Evolutionary conservation across 352 stramenopile genomes (phyloP).

Genomic region (Phytophthora megakarya): DNA sequence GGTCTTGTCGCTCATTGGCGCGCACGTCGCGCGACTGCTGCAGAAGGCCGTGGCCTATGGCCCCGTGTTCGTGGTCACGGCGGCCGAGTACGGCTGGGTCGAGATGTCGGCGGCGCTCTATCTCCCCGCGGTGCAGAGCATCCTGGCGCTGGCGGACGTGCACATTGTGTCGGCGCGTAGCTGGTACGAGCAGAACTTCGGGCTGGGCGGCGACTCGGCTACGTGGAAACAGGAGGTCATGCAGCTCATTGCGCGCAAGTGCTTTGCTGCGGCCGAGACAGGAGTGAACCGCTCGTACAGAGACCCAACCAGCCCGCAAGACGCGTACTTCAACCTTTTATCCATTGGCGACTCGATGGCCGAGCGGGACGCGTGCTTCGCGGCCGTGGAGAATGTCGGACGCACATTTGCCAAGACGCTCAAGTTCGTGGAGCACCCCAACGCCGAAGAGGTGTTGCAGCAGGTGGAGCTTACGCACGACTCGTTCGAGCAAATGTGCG

Average conservation of each 20-base stretch:
- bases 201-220: constrained; percentile 73
- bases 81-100: constrained; percentile 83
- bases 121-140: constrained; percentile 61
- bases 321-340: constrained; percentile 79
- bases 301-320: constrained; percentile 12
- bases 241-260: constrained; percentile 86
- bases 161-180: constrained; percentile 86
- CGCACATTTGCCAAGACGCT: constrained; percentile 86
- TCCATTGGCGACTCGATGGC: constrained; percentile 88
- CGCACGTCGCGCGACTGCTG: constrained; percentile 67
- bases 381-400: constrained; percentile 60
- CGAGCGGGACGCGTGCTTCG: constrained; percentile 85
- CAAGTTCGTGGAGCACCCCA: constrained; percentile 86
- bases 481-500: constrained; percentile 89
- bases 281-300: background rate
- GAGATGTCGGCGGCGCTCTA: constrained; percentile 84
- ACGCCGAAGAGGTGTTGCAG: constrained; percentile 79
- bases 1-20: constrained; percentile 61
- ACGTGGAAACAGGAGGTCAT: constrained; percentile 89
- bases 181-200: constrained; percentile 89
- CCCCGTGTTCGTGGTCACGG: constrained; percentile 86
- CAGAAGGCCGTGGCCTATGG: constrained; percentile 78
- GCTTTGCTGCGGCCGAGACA: constrained; percentile 46
- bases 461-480: constrained; percentile 84
- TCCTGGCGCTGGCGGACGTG: constrained; percentile 77